Conservation (phyloP, 2,329 filamentous ascomycete genomes). For the Alternaria gansuensis region DNA sequence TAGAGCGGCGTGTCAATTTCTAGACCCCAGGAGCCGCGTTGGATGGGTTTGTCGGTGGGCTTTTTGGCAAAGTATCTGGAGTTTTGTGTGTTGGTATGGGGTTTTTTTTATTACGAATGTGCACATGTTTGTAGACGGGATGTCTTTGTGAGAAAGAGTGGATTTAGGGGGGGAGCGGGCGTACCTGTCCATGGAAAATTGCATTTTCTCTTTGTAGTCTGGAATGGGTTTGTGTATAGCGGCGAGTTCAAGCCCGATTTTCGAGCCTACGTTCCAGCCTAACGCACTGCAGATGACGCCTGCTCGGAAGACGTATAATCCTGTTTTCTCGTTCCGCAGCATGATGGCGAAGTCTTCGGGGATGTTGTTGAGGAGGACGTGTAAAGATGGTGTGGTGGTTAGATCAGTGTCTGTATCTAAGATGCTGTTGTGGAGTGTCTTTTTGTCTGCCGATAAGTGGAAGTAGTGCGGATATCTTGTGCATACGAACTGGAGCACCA, state of each 20-base stretch:
- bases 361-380: conserved; percentile 77
- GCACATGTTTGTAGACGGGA: too few relatives aligned
- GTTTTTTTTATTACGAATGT: too few relatives aligned
- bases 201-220: conserved; percentile 88
- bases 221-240: conserved; percentile 79
- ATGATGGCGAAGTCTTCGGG: conserved; percentile 86
- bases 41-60: conserved; percentile 76
- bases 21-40: conserved; percentile 84
- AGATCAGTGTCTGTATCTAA: conserved; percentile 70
- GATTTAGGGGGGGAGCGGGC: not conserved
- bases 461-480: conserved; percentile 81
- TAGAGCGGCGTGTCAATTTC: conserved; percentile 79
- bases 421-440: conserved; percentile 73
- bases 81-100: too few relatives aligned
- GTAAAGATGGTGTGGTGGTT: conserved; percentile 69
- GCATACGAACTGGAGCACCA: conserved; percentile 81
- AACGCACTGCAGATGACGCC: conserved; percentile 81
- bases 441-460: conserved; percentile 59
- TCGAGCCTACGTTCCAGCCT: conserved; percentile 79
- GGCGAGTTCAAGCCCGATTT: conserved; percentile 74
- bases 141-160: too few relatives aligned
- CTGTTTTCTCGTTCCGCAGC: conserved; percentile 73
- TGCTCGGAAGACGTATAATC: conserved; percentile 76
- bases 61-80: conserved; percentile 81
- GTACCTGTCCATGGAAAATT: conserved; percentile 84